Evolutionary conservation across 495 filamentous ascomycete species (phyloP).

Genomic region (Antarctomyces pellizariae): DNA sequence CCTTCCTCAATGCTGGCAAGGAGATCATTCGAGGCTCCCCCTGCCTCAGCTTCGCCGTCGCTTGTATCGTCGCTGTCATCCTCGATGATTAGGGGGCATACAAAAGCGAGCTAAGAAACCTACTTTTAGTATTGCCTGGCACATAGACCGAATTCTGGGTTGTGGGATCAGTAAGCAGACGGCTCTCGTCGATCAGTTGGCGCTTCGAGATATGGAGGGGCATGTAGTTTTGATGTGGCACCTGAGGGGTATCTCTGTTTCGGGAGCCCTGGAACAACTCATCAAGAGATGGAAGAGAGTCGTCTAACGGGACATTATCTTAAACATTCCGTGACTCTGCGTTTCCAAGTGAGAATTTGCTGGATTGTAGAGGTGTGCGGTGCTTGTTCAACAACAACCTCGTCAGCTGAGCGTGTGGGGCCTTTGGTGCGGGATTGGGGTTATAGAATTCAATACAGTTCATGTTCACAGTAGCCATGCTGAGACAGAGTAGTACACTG

Average conservation of each 20-base stretch:
- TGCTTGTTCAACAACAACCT: no score
- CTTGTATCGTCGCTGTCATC: background rate
- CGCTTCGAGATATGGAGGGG: background rate
- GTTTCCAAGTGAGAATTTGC: no score
- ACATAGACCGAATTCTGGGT: no score
- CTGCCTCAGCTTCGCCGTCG: background rate
- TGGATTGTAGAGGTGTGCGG: no score
- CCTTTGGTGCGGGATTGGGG: slow-evolving; percentile 1
- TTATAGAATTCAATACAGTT: slow-evolving; percentile 1
- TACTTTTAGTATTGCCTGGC: no score
- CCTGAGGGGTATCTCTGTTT: no score
- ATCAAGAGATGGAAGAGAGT: background rate
- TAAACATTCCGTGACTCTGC: no score
- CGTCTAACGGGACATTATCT: no score
- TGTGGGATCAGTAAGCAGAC: no score
- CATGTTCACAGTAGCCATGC: slow-evolving; percentile 1
- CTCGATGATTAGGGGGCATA: background rate
- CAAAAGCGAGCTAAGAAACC: background rate
- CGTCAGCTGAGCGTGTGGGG: background rate
- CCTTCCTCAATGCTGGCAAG: background rate
- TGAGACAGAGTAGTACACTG: slow-evolving; percentile 1
- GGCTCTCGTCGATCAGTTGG: no score
- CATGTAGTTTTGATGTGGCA: no score
- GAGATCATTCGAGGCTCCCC: background rate
- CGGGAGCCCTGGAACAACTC: no score